Base-by-base conservation (phyloP, 176 grass and related monocot genomes). In the Eleusine coracana region DNA sequence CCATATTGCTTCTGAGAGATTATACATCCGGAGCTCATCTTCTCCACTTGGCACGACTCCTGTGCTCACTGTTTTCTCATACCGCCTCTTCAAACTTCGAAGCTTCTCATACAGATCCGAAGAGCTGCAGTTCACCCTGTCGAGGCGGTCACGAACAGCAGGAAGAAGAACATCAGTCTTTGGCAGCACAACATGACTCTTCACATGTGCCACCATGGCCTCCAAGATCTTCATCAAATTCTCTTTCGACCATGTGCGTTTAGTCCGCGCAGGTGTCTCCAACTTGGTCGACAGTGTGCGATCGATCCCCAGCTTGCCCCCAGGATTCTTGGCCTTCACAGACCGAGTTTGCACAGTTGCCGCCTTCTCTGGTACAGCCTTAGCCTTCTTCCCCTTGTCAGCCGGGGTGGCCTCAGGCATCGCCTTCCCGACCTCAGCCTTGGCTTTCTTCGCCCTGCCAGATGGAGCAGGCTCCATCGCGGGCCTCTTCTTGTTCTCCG, bases 171-270 rank as follows among this genome's bases (percentile, higher is more conserved):
- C 44, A 15, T 44, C 37, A 5, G 17, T 41, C 15, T 70, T 81
- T 0, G 77, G 87, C 7, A 70, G 2, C 9, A 0, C 28, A 2
- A 77, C 87, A 15, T 71, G 15, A 27, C 20, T 64, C 55, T 81
- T 85, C 25, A 81, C 21, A 4, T 85, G 65, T 6, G 18, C 36
- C 0, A 15, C 82, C 20, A 85, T n/a, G 27, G 66, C 65, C 18
- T 85, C 77, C 34, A 89, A 71, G 45, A 81, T 45, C 82, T 81
- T 89, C 20, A 71, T n/a, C 71, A 65, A 65, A n/a, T 89, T 82
- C 39, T 44, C 44, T 3, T 3, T 12, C 27, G 37, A 69, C 77
- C 87, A 89, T 3, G 5, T 2, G 25, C 60, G 76, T 0, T 1
- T 13, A 7, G 2, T 0, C 3, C 52, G 70, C 0, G 1, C 1